Evolutionary conservation across 192 early-diverging fungal species (phyloP), one percentile per base, ranked within the genome.

Genomic region (Coemansia sp.): DNA sequence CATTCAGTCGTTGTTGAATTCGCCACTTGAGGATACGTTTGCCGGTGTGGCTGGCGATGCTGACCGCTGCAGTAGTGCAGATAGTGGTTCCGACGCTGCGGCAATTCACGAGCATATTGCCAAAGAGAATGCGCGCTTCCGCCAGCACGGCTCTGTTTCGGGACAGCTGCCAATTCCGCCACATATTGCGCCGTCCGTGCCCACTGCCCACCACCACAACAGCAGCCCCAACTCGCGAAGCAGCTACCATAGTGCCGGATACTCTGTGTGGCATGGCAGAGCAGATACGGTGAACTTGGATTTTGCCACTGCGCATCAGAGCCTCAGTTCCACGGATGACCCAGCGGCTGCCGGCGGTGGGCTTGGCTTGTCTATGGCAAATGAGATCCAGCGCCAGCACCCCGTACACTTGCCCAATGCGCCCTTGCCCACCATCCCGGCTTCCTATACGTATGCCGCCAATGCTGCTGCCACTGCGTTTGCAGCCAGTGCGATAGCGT

Each of bases 201-300:
- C 56, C 14, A 31, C 64, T 35, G 35, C 63, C 13, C 50, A 56
- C n/a, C 53, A 60, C 35, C 64, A 69, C 21, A 63, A 75, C 62
- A 80, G 77, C 59, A 70, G 77, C 47, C 77, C 72, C 26, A 66
- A 61, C 33, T 80, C 77, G 25, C 65, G 53, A 31, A 80, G 77
- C 66, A 80, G 77, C 73, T 80, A 80, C 63, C 77, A 80, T 55
- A 80, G 77, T 66, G 73, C 77, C 8, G 73, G 73, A 3, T 75
- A 72, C 55, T 80, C 77, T 8, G 41, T 59, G 48, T 80, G 77
- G 77, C 61, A 68, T 9, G 77, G 73, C 36, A 69, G 68, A 38
- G 77, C 73, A 1, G 77, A 80, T 42, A 80, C 77, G 0, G 66
- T 75, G 20, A 66, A 75, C 35, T 35, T 57, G 73, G 77, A 80